Base-by-base conservation (phyloP, 2,329 filamentous ascomycete species). In the Diaporthe longicolla region DNA sequence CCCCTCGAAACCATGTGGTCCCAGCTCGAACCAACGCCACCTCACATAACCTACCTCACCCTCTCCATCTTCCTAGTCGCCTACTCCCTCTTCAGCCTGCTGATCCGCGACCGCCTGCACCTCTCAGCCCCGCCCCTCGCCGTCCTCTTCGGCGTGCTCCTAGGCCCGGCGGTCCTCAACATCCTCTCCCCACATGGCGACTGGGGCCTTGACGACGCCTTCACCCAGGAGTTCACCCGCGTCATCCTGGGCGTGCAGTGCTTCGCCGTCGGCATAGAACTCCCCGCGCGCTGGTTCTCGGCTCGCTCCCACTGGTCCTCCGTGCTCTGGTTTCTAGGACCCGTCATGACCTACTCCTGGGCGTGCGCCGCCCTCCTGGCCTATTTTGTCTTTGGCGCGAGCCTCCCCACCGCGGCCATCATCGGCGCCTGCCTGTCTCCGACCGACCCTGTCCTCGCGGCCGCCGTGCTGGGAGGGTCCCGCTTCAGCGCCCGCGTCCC, bases 211-310 rank as follows among this genome's bases (percentile, higher is more conserved):
- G 58, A 35, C 21, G 73, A 74, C 21, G 26, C 17, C 43, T 68
- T 68, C 43, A 74, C 73, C 9, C 73, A 72, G 54, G 92, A 93
- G 77, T 91, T 92, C 80, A 92, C 92, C n/a, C 89, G 92, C 75
- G 91, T 93, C 72, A 92, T 93, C 70, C 85, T 94, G 54, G 91
- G 93, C 66, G 91, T 93, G 40, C 92, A 93, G 86, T 93, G 92
- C 86, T 93, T 93, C 79, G 91, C 91, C 77, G 89, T 93, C 29
- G 92, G 92, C 10, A 92, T 93, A 81, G 92, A 93, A 82, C 86
- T 94, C 84, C 92, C 92, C 26, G 89, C 80, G 32, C 74, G 75
- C 58, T 81, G 81, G 68, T 81, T 82, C 58, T 52, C 66, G 32
- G 26, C 54, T 15, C 24, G 52, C 7, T 9, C 29, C 7, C 69